Base-by-base conservation (phyloP, 2,329 filamentous ascomycete genomes). In the Botryotinia convoluta region DNA sequence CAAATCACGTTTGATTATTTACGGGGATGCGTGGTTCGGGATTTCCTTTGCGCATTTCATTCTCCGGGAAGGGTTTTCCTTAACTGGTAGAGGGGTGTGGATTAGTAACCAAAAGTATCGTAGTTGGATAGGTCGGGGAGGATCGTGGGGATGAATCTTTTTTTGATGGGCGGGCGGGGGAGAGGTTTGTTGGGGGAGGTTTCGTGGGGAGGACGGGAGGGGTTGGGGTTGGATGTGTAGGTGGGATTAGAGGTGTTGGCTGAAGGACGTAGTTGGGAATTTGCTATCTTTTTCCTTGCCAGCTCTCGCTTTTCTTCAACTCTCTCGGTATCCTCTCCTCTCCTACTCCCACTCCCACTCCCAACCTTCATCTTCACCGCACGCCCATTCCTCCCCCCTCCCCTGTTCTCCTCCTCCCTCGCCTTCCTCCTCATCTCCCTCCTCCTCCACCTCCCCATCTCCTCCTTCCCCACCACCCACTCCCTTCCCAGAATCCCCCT, bases 401-500 rank as follows among this genome's bases (percentile, higher is more conserved):
- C 12, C 12, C 20, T 60, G 35, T 29, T 29, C n/a, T 35, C 63
- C 10, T 35, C 10, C 29, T 39, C 78, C 76, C 77, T 77, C 78
- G 69, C 80, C 79, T 79, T 80, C 63, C 61, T 35, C 72, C 64
- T 60, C 73, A 65, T 57, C 73, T 74, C 63, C 61, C 59, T 74
- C 64, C 68, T 73, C 74, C 63, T 69, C 61, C 61, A 73, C 32
- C 48, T 74, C 69, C 76, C 75, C 61, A 72, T 69, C 39, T 87
- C 84, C 73, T 82, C 84, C 35, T 81, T 80, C 44, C 82, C 84
- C 44, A 91, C 77, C n/a, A 85, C 79, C 90, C 90, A 92, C 0
- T 88, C 86, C 72, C 80, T 81, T 4, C 81, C 80, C 22, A 92
- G 82, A 9, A 89, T 82, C 6, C 87, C 84, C 48, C 8, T 16